phyloP scores from a whole-genome alignment of 768 basidiomycete species.

The Trametes punicea region DNA sequence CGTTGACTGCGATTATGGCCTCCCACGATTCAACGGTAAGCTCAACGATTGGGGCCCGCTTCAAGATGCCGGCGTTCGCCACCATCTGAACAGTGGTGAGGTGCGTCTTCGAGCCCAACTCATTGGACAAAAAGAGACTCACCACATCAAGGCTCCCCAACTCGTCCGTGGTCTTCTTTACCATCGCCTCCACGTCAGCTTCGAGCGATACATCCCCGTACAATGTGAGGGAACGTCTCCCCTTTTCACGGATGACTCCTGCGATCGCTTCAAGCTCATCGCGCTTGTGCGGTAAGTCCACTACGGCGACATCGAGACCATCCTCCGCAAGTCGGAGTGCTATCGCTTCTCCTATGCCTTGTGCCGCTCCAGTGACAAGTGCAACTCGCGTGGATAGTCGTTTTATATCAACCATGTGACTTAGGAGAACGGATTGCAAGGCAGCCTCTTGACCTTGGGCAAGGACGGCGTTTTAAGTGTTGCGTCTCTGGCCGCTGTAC shows the following conservation, averaged over 20 bases:
- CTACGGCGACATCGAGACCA: conserved; percentile 23
- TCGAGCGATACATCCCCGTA: conserved; percentile 42
- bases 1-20: conserved; percentile 35
- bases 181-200: conserved; percentile 38
- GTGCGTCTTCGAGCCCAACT: neutral
- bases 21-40: conserved; percentile 31
- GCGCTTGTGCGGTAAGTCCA: conserved; percentile 19
- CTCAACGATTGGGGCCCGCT: conserved; percentile 14
- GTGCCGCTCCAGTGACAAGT: conserved; percentile 29
- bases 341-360: conserved; percentile 29
- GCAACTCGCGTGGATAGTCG: conserved; percentile 15
- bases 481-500: too few relatives aligned
- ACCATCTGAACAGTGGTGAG: conserved; percentile 21
- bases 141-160: conserved; percentile 49
- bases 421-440: too few relatives aligned
- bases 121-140: conserved; percentile 14
- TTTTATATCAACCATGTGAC: neutral
- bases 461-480: too few relatives aligned
- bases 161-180: conserved; percentile 26
- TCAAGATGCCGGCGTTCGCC: conserved; percentile 27
- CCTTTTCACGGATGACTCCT: conserved; percentile 20
- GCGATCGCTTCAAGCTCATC: conserved; percentile 16
- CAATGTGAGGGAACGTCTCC: conserved; percentile 26
- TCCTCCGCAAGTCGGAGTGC: conserved; percentile 29
- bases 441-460: too few relatives aligned